Evolutionary conservation across 805 yeast genomes (phyloP).

Genomic region (Kodamaea kakaduensis): DNA sequence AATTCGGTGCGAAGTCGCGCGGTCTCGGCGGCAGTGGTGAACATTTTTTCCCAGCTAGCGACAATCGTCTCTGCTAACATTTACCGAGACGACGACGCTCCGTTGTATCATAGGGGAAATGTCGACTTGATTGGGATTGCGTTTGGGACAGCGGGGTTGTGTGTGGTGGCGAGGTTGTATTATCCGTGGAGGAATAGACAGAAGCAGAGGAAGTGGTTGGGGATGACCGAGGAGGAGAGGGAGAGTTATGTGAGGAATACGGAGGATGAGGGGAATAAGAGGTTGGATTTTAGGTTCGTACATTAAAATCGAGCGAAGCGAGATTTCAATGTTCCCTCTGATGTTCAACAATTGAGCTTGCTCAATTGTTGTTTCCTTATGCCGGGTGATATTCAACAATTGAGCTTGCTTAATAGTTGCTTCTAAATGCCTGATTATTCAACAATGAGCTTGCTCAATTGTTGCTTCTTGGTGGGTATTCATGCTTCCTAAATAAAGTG

Average conservation of each 20-base stretch:
- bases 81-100: constrained; percentile 55
- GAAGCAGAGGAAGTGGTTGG: constrained; percentile 49
- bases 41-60: constrained; percentile 61
- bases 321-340: no score
- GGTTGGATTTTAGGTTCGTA: constrained; percentile 48
- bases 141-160: constrained; percentile 28
- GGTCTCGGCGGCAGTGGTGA: constrained; percentile 63
- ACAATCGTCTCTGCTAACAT: constrained; percentile 53
- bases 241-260: constrained; percentile 43
- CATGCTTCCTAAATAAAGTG: no score
- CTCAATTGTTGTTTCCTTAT: no score
- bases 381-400: no score
- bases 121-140: constrained; percentile 36
- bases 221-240: constrained; percentile 47
- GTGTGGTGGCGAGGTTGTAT: constrained; percentile 33
- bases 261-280: constrained; percentile 52
- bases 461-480: no score
- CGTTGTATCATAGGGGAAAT: constrained; percentile 60
- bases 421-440: no score
- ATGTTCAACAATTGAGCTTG: no score
- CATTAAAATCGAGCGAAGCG: no score
- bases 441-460: no score
- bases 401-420: no score
- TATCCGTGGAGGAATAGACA: constrained; percentile 41
- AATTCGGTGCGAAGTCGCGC: constrained; percentile 60